Evolutionary conservation across 1,284 basidiomycete species (phyloP), one percentile per base, ranked within the genome.

Genomic region (Cryptococcus maquisensis): DNA sequence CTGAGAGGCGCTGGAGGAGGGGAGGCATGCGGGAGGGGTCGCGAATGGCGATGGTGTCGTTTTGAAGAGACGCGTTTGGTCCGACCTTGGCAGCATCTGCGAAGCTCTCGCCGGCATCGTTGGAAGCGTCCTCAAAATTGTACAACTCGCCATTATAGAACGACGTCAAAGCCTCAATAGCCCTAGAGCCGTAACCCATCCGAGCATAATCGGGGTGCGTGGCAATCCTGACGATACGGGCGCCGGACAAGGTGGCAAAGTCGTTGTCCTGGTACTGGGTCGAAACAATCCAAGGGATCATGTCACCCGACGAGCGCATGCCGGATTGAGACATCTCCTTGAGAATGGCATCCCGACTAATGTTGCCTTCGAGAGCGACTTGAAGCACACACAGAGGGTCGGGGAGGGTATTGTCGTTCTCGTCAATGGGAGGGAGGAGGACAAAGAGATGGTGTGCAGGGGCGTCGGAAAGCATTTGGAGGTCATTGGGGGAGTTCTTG

Each of bases 401-500:
- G 0, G 93, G 93, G 0, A 97, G 80, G 55, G 86, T 83, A 36
- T 81, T 86, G 71, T 91, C 88, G 59, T 93, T 88, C 54, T 91
- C 88, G 67, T 86, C 86, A 44, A 96, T 80, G 0, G 93, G 96
- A 0, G 94, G 93, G 0, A 98, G 80, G 0, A 99, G 83, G 2
- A 99, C 96, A 64, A 98, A 99, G 12, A 98, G 83, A 65, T 95
- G 90, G 69, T 98, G 95, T 0, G 92, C 93, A 0, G 96, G 96
- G 0, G 96, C 96, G 69, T 98, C 96, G 8, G 88, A 91, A 75
- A 98, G 84, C 52, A 99, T 83, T 73, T 98, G 95, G 42, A 99
- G 80, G 72, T 98, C 96, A 73, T 99, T 98, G 20, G 96, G 96
- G 70, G 94, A 90, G 76, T 98, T 99, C 77, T 99, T 99, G 81